These are phyloP conservation scores for Plasmodium chabaudi DNA, from an alignment of 169 alveolate genomes.

Conservation along the genomic window DNA sequence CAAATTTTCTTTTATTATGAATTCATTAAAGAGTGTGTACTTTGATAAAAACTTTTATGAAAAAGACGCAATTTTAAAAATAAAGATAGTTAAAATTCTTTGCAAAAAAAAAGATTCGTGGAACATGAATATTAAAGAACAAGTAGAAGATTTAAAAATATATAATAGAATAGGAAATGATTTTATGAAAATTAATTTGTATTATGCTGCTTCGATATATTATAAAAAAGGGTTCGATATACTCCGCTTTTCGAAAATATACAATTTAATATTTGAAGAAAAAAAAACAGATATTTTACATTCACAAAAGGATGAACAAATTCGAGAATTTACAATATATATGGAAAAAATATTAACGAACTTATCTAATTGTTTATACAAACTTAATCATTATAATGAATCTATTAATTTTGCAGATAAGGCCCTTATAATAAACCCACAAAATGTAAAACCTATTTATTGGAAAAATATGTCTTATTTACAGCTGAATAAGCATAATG, in stretches of 20 bases:
- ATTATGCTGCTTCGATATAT: conserved; percentile 65
- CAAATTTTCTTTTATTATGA: conserved; percentile 4
- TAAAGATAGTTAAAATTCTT: conserved; percentile 64
- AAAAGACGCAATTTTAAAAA: conserved; percentile 70
- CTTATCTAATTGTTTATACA: conserved; percentile 54
- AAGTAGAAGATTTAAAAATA: conserved; percentile 60
- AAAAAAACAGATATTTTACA: conserved; percentile 13
- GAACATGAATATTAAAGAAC: conserved; percentile 70
- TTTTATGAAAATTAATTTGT: conserved; percentile 40
- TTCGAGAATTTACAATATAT: not conserved
- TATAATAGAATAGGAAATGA: conserved; percentile 60
- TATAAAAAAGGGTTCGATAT: conserved; percentile 70
- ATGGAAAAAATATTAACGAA: conserved; percentile 68
- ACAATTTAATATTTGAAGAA: conserved; percentile 69
- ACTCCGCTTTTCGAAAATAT: conserved; percentile 63
- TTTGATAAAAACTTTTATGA: conserved; percentile 55
- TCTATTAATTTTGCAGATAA: conserved; percentile 64
- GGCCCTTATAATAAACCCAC: conserved; percentile 49
- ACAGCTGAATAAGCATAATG: conserved; percentile 54
- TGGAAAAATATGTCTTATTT: conserved; percentile 75
- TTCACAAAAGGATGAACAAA: conserved; percentile 5
- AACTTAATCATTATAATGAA: conserved; percentile 51
- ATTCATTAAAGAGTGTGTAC: conserved; percentile 33
- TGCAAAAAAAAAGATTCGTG: conserved; percentile 77
- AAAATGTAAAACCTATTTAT: conserved; percentile 63